Evolutionary conservation across 495 filamentous ascomycete species (phyloP), one percentile per base, ranked within the genome.

Genomic region (Penicillium waksmanii): DNA sequence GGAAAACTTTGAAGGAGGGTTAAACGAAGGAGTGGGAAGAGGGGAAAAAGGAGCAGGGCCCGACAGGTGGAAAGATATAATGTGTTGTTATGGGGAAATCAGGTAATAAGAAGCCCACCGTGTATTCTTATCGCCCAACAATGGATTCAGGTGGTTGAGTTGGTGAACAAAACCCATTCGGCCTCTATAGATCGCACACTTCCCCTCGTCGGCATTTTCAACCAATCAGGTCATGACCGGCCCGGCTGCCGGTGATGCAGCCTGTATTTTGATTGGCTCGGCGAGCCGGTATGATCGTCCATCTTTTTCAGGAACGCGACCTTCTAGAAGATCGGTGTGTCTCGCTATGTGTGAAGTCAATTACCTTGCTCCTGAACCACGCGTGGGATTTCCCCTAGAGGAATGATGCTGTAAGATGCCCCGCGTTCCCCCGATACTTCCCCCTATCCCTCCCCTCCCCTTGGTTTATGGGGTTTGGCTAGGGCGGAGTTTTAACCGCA

Each of bases 181-280:
- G 31, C 36, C 42, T 61, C 59, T 66, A 66, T 68, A 70, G 67
- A 70, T 70, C 65, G 57, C 8, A 44, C 21, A 31, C 27, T 31
- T 48, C 51, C 58, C 60, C 53, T 56, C 57, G 23, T 64, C 67
- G 67, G 67, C 44, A 53, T 54, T 47, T 13, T 33, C 38, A 35
- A 5, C 67, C 67, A 70, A 70, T 70, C 35, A 68, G 7, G 53
- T 5, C 3, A 12, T 19, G 51, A 68, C 67, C 67, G 67, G 67
- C 55, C 63, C 62, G 66, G 66, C 43, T 6, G 44, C 65, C 67
- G 67, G 67, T 66, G 67, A n/a, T 62, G 57, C 21, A 60, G 46
- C 33, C 31, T 46, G 23, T 19, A 34, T 40, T 15, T 13, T 68
- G 43, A 68, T 70, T 70, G 67, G 67, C n/a, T 11, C 0, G 10